Conservation (phyloP, 768 basidiomycete genomes). For the Galerina marginata region DNA sequence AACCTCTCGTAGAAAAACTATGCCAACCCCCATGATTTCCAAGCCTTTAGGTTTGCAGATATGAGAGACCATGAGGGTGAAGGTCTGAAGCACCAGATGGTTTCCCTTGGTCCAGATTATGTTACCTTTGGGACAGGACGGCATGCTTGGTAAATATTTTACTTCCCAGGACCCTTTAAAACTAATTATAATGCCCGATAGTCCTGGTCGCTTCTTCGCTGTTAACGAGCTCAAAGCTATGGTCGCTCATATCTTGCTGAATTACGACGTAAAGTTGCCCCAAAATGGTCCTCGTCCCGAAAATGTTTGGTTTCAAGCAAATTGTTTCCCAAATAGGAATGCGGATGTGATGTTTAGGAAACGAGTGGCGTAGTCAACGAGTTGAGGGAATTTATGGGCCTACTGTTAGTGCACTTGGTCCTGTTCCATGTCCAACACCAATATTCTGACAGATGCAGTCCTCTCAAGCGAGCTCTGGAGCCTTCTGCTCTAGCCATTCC, state of each 20-base stretch:
- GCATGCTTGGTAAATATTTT: conserved; percentile 25
- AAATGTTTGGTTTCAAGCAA: conserved; percentile 24
- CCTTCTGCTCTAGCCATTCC: too few relatives aligned
- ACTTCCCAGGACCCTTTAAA: not conserved
- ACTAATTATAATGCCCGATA: not conserved
- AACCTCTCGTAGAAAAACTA: conserved; percentile 15
- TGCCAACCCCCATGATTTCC: conserved; percentile 39
- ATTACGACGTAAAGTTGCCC: conserved; percentile 45
- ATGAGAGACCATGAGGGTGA: conserved; percentile 24
- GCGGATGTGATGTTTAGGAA: conserved; percentile 14
- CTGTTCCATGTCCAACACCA: too few relatives aligned
- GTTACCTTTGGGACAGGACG: conserved; percentile 42
- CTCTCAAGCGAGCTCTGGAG: too few relatives aligned
- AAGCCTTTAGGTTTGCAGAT: conserved; percentile 47
- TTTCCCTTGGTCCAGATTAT: conserved; percentile 30
- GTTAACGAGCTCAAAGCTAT: conserved; percentile 33
- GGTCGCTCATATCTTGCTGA: conserved; percentile 46
- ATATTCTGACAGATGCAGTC: too few relatives aligned
- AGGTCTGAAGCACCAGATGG: conserved; percentile 28
- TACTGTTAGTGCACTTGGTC: too few relatives aligned
- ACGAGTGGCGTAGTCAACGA: not conserved
- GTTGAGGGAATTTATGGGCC: not conserved
- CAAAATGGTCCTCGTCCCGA: conserved; percentile 29
- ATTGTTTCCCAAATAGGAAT: conserved; percentile 6
- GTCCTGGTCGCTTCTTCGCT: conserved; percentile 49